Evolutionary conservation across 1,284 basidiomycete species (phyloP).

Genomic region (Mycosarcoma mackinlayi): DNA sequence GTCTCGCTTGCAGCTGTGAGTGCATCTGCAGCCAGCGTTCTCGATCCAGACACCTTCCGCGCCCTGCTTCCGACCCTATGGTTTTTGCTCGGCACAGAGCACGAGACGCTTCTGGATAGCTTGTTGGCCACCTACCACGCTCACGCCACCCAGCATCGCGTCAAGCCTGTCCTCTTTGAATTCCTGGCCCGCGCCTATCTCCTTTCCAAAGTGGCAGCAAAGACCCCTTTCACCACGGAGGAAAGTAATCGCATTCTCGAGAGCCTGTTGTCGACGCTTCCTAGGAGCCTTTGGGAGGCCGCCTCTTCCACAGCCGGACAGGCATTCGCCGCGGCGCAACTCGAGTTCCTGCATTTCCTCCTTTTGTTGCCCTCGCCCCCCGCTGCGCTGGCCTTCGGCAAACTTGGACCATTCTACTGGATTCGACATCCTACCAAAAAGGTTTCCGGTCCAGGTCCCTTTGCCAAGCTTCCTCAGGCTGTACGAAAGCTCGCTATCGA

Average conservation of each 20-base stretch:
- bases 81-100: constrained; percentile 45
- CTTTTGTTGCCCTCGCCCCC: constrained; percentile 28
- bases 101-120: constrained; percentile 33
- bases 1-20: constrained; percentile 29
- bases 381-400: constrained; percentile 12
- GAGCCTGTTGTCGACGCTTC: constrained; percentile 28
- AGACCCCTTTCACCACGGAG: constrained; percentile 7
- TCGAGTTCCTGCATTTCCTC: constrained; percentile 39
- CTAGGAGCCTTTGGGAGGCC: constrained; percentile 36
- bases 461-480: constrained; percentile 14
- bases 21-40: constrained; percentile 16
- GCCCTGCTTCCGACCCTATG: constrained; percentile 54
- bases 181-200: constrained; percentile 44
- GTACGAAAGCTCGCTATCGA: constrained; percentile 37
- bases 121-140: constrained; percentile 32
- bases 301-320: constrained; percentile 8
- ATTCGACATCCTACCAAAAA: constrained; percentile 37
- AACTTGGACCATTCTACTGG: constrained; percentile 44
- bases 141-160: constrained; percentile 20
- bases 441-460: constrained; percentile 28
- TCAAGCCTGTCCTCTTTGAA: constrained; percentile 52
- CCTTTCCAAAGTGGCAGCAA: constrained; percentile 21
- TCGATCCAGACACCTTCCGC: constrained; percentile 41
- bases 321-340: constrained; percentile 23
- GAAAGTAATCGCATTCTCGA: constrained; percentile 19